Evolutionary conservation across 208 protist genomes (phyloP).

Genomic region (Balamuthia mandrillaris): DNA sequence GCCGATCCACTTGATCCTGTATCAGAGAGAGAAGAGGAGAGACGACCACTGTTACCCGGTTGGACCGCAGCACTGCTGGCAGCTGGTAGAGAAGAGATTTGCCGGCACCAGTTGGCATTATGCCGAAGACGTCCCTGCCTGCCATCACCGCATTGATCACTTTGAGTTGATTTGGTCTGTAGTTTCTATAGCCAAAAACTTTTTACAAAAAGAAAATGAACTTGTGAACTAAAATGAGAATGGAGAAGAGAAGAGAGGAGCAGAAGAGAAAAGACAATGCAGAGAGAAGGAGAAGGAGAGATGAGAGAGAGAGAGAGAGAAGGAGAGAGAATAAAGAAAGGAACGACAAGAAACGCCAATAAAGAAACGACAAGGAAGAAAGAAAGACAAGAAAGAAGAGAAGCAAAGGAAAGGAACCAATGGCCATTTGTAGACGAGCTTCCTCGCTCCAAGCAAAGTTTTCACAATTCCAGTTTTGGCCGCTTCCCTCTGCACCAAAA

Average conservation of each 20-base stretch:
- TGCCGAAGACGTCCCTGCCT: slow-evolving; percentile 86
- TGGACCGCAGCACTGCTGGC: slow-evolving; percentile 47
- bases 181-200: slow-evolving; percentile 63
- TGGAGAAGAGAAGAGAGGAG: neutral
- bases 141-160: slow-evolving; percentile 89
- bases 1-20: slow-evolving; percentile 87
- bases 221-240: neutral
- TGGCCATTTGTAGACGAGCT: too few relatives aligned
- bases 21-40: slow-evolving; percentile 92
- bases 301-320: too few relatives aligned
- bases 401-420: too few relatives aligned
- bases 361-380: too few relatives aligned
- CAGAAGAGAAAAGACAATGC: too few relatives aligned
- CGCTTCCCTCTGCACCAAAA: too few relatives aligned
- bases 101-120: slow-evolving; percentile 77
- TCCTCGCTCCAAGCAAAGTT: too few relatives aligned
- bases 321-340: too few relatives aligned
- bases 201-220: neutral
- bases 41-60: slow-evolving; percentile 77
- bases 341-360: too few relatives aligned
- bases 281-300: too few relatives aligned
- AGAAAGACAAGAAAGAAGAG: too few relatives aligned
- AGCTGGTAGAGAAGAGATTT: slow-evolving; percentile 74
- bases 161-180: slow-evolving; percentile 85
- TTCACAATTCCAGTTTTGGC: too few relatives aligned